phyloP scores from a whole-genome alignment of 768 basidiomycete species.

The Mycena epipterygia region DNA sequence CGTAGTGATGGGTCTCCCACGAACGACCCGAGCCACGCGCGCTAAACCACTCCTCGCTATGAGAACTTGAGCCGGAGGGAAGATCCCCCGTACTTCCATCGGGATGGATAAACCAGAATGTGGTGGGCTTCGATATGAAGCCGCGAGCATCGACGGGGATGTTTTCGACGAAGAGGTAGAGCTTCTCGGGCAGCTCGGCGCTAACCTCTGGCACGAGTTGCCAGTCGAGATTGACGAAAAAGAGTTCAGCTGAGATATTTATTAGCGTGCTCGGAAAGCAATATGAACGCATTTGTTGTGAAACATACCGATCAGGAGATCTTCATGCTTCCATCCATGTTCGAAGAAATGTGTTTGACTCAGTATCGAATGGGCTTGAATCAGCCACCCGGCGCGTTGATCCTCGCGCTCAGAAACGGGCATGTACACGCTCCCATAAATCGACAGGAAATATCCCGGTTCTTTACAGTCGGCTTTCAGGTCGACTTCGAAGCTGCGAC shows the following conservation, averaged over 20 bases:
- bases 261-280: not conserved
- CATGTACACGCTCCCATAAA: slow-evolving; percentile 8
- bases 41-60: not conserved
- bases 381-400: slow-evolving; percentile 3
- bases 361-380: slow-evolving; percentile 1
- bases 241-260: not conserved
- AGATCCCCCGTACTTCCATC: not conserved
- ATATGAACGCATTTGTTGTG: not conserved
- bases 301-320: slow-evolving; percentile 11
- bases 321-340: not conserved
- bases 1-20: slow-evolving; percentile 14
- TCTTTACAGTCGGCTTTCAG: slow-evolving; percentile 1
- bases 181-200: not conserved
- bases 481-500: slow-evolving; percentile 2
- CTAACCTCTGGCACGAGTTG: not conserved
- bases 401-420: slow-evolving; percentile 6
- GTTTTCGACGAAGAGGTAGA: slow-evolving; percentile 10
- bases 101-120: slow-evolving; percentile 2
- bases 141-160: not conserved
- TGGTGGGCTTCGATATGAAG: not conserved
- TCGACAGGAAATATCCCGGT: slow-evolving; percentile 13
- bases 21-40: slow-evolving; percentile 8
- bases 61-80: not conserved
- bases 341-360: not conserved
- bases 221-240: slow-evolving; percentile 19